phyloP scores from a whole-genome alignment of 2,329 filamentous ascomycete genomes.

The Colletotrichum theobromicola region DNA sequence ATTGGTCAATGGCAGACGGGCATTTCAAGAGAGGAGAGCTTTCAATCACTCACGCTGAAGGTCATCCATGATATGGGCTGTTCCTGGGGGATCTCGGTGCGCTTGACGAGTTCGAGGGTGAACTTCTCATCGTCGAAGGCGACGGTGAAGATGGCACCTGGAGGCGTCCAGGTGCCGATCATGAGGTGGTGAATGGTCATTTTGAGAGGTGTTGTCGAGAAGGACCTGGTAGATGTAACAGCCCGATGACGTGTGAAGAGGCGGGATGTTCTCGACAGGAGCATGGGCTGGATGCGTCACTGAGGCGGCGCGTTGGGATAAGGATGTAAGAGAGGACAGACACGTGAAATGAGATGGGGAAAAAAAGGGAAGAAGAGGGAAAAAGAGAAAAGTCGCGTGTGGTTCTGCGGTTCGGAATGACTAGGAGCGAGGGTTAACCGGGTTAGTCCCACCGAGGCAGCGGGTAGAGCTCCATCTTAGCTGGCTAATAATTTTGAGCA shows the following conservation, averaged over 20 bases:
- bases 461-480: neutral
- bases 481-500: neutral
- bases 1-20: neutral
- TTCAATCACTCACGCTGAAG: constrained; percentile 69
- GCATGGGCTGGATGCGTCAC: neutral
- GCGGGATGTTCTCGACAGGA: neutral
- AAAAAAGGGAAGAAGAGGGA: neutral
- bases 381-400: neutral
- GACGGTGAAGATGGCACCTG: constrained; percentile 88
- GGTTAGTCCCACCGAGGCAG: neutral
- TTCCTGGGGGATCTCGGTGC: constrained; percentile 79
- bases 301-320: neutral
- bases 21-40: neutral
- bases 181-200: constrained; percentile 88
- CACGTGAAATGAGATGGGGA: neutral
- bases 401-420: neutral
- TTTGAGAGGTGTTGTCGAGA: constrained; percentile 29
- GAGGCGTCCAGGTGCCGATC: constrained; percentile 90
- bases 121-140: constrained; percentile 84
- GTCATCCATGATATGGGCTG: constrained; percentile 96
- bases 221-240: neutral
- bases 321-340: neutral
- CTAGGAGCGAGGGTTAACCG: neutral
- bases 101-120: constrained; percentile 76
- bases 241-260: neutral